Evolutionary conservation across 2,329 filamentous ascomycete genomes (phyloP).

Genomic region (Passalora sequoiae): DNA sequence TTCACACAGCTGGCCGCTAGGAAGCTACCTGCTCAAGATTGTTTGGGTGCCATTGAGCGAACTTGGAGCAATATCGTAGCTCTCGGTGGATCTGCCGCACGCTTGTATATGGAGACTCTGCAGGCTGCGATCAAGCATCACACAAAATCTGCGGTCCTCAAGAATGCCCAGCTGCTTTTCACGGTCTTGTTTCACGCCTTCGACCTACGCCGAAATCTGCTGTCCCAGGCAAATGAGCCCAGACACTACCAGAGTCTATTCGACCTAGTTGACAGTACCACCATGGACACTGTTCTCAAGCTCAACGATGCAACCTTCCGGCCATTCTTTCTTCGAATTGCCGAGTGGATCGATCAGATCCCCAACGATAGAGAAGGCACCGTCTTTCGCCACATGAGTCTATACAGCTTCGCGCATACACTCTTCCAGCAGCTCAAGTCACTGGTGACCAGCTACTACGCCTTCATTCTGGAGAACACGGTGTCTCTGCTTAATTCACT

Average conservation of each 20-base stretch:
- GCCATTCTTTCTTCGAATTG: conserved; percentile 79
- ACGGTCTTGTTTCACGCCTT: conserved; percentile 53
- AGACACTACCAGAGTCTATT: conserved; percentile 50
- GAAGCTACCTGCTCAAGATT: conserved; percentile 69
- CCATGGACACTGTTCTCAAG: conserved; percentile 90
- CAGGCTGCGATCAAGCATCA: conserved; percentile 69
- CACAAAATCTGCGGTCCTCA: conserved; percentile 70
- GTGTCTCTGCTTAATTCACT: conserved; percentile 54
- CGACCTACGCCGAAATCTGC: conserved; percentile 58
- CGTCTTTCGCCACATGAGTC: conserved; percentile 62
- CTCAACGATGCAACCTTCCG: conserved; percentile 91
- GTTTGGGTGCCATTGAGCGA: conserved; percentile 66
- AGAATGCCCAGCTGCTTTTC: conserved; percentile 66
- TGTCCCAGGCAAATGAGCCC: conserved; percentile 36
- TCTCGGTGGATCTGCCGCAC: conserved; percentile 13
- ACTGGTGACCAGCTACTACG: conserved; percentile 87
- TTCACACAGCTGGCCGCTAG: conserved; percentile 71
- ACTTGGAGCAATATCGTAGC: conserved; percentile 61
- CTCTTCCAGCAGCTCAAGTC: conserved; percentile 88
- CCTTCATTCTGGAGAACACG: conserved; percentile 73
- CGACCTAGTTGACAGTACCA: conserved; percentile 56
- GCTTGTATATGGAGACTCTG: conserved; percentile 45
- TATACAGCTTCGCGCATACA: conserved; percentile 72
- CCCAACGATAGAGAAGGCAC: conserved; percentile 58
- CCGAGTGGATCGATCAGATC: conserved; percentile 70